Percentiles rank a stretch among this genome's conserved stretches.
phyloP scores from a whole-genome alignment of 495 filamentous ascomycete species.

The Sporormia fimetaria region DNA sequence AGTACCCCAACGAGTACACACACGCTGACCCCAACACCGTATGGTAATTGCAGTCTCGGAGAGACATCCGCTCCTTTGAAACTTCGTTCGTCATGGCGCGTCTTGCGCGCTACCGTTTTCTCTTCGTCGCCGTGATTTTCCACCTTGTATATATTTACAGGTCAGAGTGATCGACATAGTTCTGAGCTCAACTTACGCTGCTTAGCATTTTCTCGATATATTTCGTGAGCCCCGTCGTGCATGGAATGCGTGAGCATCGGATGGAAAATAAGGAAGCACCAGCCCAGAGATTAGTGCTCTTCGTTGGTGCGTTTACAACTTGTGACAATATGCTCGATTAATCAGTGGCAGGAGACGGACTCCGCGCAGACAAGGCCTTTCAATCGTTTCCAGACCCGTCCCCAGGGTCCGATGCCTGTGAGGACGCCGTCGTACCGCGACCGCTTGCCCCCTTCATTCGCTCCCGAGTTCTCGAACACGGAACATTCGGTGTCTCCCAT shows the following conservation, averaged over 20 bases:
- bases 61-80: constrained; percentile 22
- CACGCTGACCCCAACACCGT: neutral
- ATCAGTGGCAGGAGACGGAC: constrained; percentile 60
- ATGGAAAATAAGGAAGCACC: constrained; percentile 65
- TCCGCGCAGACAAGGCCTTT: constrained; percentile 97
- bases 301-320: constrained; percentile 57
- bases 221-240: constrained; percentile 95
- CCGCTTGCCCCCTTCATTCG: constrained; percentile 90
- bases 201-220: constrained; percentile 88
- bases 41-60: constrained; percentile 8
- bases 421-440: constrained; percentile 45
- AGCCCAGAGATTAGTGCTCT: constrained; percentile 81
- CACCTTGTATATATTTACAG: constrained; percentile 91
- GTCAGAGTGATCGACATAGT: neutral
- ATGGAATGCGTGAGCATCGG: constrained; percentile 76
- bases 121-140: constrained; percentile 84
- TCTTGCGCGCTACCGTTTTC: constrained; percentile 73
- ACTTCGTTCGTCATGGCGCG: constrained; percentile 38
- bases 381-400: constrained; percentile 88
- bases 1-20: neutral
- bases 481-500: constrained; percentile 98
- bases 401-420: constrained; percentile 43
- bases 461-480: constrained; percentile 71
- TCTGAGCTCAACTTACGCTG: neutral
- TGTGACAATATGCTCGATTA: constrained; percentile 21